Evolutionary conservation across 176 grass and related monocot genomes (phyloP), one percentile per base, ranked within the genome.

Genomic region (Luzula sylvatica): DNA sequence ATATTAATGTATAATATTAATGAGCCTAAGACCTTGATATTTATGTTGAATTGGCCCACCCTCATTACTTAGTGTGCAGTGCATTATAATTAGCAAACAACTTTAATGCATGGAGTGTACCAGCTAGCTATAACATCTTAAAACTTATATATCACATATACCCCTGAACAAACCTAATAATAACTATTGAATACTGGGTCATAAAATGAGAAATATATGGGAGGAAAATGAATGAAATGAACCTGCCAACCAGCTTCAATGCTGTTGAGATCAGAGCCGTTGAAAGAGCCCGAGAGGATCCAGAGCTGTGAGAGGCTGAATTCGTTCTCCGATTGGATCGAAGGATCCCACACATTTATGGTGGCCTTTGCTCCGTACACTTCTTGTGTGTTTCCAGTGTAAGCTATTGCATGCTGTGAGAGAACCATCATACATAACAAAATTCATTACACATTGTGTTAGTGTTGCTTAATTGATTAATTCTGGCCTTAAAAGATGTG

Each of bases 171-270:
- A 47, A 13, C 2, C 25, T 27, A 13, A 30, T n/a, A 35, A 35
- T 35, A 35, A 7, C n/a, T 53, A 16, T 23, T 39, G 6, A 3
- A 14, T 11, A 35, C 7, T n/a, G n/a, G n/a, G n/a, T n/a, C n/a
- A n/a, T 35, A 35, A 35, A 35, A 47, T 23, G 27, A 56, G 8
- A 46, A 44, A 12, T 25, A 15, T 38, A 46, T 23, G 26, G 16
- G 38, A 11, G 38, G 24, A 11, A 66, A 66, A 30, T 53, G 48
- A 24, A 23, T n/a, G 8, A 66, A 66, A 30, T 35, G 9, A 79
- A 94, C 90, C 90, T 95, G 90, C 90, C 90, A 95, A 28, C 90
- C 90, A 26, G 90, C 90, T 78, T 95, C 90, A 49, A 95, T 95
- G 90, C 90, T 95, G 77, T 95, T 95, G 76, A 95, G 83, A 74